These are phyloP conservation scores for Heritiera fomes DNA, from an alignment of 345 rosid genomes.

Conservation along the genomic window DNA sequence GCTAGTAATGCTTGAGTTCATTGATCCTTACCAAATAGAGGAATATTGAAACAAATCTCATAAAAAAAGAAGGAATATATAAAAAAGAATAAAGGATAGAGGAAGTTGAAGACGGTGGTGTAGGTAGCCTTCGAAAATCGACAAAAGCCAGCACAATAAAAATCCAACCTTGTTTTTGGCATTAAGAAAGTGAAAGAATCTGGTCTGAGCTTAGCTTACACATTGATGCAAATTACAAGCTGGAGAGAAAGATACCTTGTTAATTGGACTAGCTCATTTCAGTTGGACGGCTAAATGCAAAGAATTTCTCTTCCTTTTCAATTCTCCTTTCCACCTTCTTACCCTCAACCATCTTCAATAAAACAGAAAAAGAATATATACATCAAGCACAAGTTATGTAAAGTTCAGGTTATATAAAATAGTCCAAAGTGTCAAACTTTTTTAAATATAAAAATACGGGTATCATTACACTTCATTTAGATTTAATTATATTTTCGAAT, in stretches of 20 bases:
- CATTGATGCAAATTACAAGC: slow-evolving; percentile 9
- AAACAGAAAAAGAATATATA: background rate
- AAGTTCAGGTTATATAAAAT: background rate
- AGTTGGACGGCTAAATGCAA: background rate
- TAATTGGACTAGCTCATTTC: background rate
- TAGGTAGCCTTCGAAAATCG: slow-evolving; percentile 20
- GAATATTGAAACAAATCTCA: background rate
- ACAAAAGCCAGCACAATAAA: slow-evolving; percentile 28
- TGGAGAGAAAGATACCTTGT: slow-evolving; percentile 9
- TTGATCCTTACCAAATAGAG: slow-evolving; percentile 10
- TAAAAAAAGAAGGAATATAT: background rate
- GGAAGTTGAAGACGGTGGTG: slow-evolving; percentile 25
- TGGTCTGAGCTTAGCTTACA: background rate
- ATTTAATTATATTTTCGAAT: too few species aligned
- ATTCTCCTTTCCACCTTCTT: background rate
- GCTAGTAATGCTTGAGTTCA: slow-evolving; percentile 8
- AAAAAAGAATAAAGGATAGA: background rate
- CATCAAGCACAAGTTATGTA: background rate
- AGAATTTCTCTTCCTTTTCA: background rate
- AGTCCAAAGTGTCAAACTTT: background rate
- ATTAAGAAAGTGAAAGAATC: slow-evolving; percentile 18
- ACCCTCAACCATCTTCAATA: background rate
- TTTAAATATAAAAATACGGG: too few species aligned
- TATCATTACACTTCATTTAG: too few species aligned
- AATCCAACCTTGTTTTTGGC: background rate